Percentiles rank a stretch among this genome's conserved stretches.
Evolutionary conservation across 805 yeast species (phyloP).

Genomic region (Candida xiaguanensis): DNA sequence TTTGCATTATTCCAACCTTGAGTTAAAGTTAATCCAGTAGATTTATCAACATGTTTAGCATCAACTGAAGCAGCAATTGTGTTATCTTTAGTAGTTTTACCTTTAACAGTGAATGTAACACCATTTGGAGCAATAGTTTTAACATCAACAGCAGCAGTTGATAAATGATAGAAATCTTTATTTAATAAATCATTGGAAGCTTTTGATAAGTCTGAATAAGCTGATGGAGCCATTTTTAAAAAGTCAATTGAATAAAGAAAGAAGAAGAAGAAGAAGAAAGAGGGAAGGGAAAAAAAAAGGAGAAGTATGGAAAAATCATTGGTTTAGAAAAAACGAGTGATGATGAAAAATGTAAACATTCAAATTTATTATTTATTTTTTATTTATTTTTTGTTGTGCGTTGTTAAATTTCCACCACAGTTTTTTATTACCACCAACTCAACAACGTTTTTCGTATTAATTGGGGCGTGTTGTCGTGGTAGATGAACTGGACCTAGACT

Average conservation of each 20-base stretch:
- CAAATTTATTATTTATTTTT: too few relatives aligned
- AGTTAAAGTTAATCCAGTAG: constrained; percentile 86
- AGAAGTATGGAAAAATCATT: too few relatives aligned
- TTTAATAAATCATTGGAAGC: constrained; percentile 84
- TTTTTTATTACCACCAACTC: too few relatives aligned
- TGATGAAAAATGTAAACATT: too few relatives aligned
- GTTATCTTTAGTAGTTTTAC: constrained; percentile 77
- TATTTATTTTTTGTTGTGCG: too few relatives aligned
- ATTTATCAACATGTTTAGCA: constrained; percentile 89
- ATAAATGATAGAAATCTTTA: constrained; percentile 89
- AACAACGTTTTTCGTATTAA: too few relatives aligned
- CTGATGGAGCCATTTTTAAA: constrained; percentile 59
- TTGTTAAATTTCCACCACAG: too few relatives aligned
- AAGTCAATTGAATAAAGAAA: too few relatives aligned
- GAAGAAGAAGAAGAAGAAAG: constrained; percentile 1
- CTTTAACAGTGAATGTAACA: constrained; percentile 90
- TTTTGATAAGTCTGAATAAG: constrained; percentile 91
- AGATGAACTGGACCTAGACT: too few relatives aligned
- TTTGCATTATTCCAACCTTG: constrained; percentile 98
- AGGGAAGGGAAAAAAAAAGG: background rate
- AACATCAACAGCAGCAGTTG: constrained; percentile 84
- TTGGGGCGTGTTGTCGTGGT: too few relatives aligned
- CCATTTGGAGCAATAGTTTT: constrained; percentile 96
- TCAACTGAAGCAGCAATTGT: constrained; percentile 86
- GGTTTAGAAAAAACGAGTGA: too few relatives aligned